Evolutionary conservation across 495 filamentous ascomycete species (phyloP), one percentile per base, ranked within the genome.

Genomic region (Annulohypoxylon stygium): DNA sequence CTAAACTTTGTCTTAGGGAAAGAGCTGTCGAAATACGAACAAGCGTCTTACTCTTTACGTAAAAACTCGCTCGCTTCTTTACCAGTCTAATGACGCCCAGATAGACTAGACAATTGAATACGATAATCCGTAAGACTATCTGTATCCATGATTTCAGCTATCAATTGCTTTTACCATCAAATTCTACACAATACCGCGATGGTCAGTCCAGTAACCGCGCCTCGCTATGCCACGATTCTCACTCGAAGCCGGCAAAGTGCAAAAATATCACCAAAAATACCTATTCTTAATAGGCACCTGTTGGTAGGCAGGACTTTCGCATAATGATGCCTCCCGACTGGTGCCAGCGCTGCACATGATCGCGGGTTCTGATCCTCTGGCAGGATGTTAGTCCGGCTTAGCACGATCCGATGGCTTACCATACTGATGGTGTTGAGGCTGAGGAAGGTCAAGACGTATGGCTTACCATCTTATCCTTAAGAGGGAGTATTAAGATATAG

Each of bases 391-490:
- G 55, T 16, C 12, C n/a, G 55, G 23, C 69, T 61, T 60, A 14
- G 61, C 69, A 14, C 41, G 20, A 53, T 65, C 53, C 41, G 51
- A n/a, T 45, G 54, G 60, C 60, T 71, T 51, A 61, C 47, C 36
- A 26, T 25, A 16, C 23, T n/a, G 55, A 60, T 23, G 34, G 69
- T 30, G 37, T 47, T 61, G 61, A 66, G 47, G 69, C 61, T 66
- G 36, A 71, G 55, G 48, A 53, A 65, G 6, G 14, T 53, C 30
- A 2, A 62, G 18, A 45, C 14, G 14, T 2, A 54, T 54, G 36
- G 65, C 54, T 61, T 34, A 69, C 8, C 2, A 39, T 51, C 41
- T 45, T 18, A 51, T 25, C 45, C 20, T 61, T 61, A 71, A 71
- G 43, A 53, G 58, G 23, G 18, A 23, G n/a, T 45, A 66, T 59